Conservation (phyloP, 116 monocot species). For the Cymodocea nodosa region DNA sequence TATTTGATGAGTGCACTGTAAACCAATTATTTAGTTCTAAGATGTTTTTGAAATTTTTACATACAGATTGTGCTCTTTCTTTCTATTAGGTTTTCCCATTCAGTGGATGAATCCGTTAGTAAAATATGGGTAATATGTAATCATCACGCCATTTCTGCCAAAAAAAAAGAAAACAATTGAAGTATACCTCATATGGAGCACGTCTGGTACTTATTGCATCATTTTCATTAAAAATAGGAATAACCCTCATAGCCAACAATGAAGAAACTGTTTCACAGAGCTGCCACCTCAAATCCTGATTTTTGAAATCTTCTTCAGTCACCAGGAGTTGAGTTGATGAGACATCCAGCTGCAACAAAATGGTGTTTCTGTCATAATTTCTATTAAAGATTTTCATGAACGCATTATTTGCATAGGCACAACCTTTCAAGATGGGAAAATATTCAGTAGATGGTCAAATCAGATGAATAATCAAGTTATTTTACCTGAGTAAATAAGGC, state of each 20-base stretch:
- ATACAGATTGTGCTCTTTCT: no score
- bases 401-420: no score
- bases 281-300: constrained; percentile 69
- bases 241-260: constrained; percentile 50
- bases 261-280: constrained; percentile 74
- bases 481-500: constrained; percentile 69
- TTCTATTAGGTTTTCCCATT: no score
- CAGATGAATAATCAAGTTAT: no score
- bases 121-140: no score
- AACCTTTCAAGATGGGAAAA: no score
- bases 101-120: no score
- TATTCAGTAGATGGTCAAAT: no score
- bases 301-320: constrained; percentile 83
- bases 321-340: constrained; percentile 83
- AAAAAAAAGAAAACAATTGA: constrained; percentile 23
- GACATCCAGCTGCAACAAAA: constrained; percentile 73
- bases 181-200: constrained; percentile 81
- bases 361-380: neutral
- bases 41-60: no score
- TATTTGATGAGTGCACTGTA: no score
- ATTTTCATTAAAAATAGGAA: constrained; percentile 97
- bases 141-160: no score
- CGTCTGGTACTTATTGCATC: constrained; percentile 91
- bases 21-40: no score
- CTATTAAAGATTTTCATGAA: neutral